These are phyloP conservation scores for Camellia granthamiana DNA, from an alignment of 148 eudicot genomes.

Conservation along the genomic window DNA sequence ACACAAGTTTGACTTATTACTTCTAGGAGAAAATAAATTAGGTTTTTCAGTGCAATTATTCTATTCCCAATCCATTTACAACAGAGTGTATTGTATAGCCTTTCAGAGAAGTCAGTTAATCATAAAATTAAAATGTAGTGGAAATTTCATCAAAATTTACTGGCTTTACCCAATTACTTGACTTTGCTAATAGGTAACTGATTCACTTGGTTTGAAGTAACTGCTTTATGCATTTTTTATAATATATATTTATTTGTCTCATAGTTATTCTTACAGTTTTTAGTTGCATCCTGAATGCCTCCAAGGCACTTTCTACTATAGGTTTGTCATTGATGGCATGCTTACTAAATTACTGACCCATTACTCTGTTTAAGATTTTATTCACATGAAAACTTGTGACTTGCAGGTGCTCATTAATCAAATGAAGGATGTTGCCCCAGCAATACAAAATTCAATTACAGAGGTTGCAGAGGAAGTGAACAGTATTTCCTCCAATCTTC, in stretches of 20 bases:
- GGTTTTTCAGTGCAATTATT: background rate
- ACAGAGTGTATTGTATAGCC: background rate
- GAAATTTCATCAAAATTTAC: background rate
- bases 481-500: slow-evolving; percentile 56
- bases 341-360: background rate
- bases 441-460: slow-evolving; percentile 73
- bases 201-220: background rate
- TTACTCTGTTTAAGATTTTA: background rate
- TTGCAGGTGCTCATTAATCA: slow-evolving; percentile 78
- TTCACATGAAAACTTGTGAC: background rate
- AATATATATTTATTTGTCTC: background rate
- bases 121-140: background rate
- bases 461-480: slow-evolving; percentile 80
- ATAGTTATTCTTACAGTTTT: background rate
- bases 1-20: background rate
- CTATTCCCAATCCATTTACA: background rate
- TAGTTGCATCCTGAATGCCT: background rate
- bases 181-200: background rate
- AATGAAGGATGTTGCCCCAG: slow-evolving; percentile 88
- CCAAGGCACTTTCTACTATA: background rate
- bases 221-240: background rate
- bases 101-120: background rate
- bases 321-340: background rate
- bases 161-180: background rate
- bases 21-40: background rate